Base-by-base conservation (phyloP, 164 flowering plant species). In the Sextonia rubra region DNA sequence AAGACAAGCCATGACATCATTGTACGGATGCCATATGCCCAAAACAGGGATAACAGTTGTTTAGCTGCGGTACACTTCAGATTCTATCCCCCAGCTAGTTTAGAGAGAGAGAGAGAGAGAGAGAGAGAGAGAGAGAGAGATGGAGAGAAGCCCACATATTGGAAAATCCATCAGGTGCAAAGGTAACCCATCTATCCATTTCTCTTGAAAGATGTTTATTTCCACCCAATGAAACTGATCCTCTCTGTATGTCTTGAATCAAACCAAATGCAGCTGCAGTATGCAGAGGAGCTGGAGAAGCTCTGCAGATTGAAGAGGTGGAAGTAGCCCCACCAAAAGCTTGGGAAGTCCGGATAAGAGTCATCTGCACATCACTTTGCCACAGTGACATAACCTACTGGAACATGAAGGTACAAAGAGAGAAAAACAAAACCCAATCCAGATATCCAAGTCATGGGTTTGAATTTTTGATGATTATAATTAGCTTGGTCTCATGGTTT, bases 281-380 rank as follows among this genome's bases (percentile, higher is more conserved):
- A 1, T 75, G 86, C 55, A 82, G 87, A 74, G 74, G 63, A 1
- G 70, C 87, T 27, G 89, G 90, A n/a, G 85, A 86, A 69, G 71
- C 87, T 2, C 70, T 86, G 7, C 79, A 78, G 55, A 88, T 88
- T 32, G 90, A 88, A 75, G 88, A 88, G 47, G 79, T 89, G 25
- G 80, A 83, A 76, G 94, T 88, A 11, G 89, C 80, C 1, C 82
- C 94, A 11, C 91, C 94, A 2, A 68, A 78, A 74, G 82, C 82
- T 44, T 82, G 73, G 73, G 94, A 88, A 75, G 88, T 86, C 29
- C 68, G 94, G 68, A 83, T 89, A 75, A 84, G 78, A 52, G 80
- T 89, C 17, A 47, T 89, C 11, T 90, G 90, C 76, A 83, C 91
- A 3, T 85, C 91, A 24, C 81, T 90, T 2, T 90, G 94, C 62